Percentiles rank a stretch among this genome's conserved stretches.
phyloP scores from a whole-genome alignment of 2,329 filamentous ascomycete genomes.

The Colletotrichum noveboracense region DNA sequence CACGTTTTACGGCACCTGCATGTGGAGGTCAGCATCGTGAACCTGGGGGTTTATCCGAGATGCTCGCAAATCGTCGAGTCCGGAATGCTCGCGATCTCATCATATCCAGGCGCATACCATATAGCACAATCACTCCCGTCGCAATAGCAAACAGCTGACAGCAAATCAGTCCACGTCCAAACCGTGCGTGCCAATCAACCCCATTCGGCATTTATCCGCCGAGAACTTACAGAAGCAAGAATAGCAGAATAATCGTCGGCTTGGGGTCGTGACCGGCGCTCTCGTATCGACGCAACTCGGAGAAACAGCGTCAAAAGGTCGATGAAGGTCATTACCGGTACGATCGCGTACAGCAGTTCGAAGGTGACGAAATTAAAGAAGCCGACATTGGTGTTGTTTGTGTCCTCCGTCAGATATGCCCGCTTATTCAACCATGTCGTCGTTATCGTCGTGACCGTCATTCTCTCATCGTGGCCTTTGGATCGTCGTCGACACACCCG shows the following conservation, averaged over 20 bases:
- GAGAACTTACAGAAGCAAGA: not conserved
- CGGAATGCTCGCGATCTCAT: not conserved
- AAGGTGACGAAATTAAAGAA: constrained; percentile 9
- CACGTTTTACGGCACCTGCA: not conserved
- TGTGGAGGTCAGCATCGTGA: not conserved
- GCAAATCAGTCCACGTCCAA: not conserved
- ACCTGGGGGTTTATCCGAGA: no score
- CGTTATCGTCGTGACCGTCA: not conserved
- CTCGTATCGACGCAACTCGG: not conserved
- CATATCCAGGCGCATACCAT: not conserved
- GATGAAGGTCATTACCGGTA: not conserved
- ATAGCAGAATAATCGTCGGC: constrained; percentile 1
- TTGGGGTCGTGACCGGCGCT: not conserved
- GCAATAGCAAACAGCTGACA: not conserved
- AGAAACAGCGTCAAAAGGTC: not conserved
- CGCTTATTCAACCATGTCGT: not conserved
- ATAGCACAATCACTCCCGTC: not conserved
- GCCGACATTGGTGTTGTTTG: not conserved
- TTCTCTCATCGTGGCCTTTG: not conserved
- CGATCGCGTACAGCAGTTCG: not conserved
- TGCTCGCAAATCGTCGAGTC: not conserved
- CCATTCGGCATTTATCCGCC: not conserved
- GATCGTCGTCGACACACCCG: not conserved
- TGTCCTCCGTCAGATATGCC: not conserved
- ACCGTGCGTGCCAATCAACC: rapidly evolving